A percentile compares a stretch with the other conserved stretches of the same genome.
Evolutionary conservation across 2,329 filamentous ascomycete species (phyloP).

Genomic region (Botryotinia globosa): DNA sequence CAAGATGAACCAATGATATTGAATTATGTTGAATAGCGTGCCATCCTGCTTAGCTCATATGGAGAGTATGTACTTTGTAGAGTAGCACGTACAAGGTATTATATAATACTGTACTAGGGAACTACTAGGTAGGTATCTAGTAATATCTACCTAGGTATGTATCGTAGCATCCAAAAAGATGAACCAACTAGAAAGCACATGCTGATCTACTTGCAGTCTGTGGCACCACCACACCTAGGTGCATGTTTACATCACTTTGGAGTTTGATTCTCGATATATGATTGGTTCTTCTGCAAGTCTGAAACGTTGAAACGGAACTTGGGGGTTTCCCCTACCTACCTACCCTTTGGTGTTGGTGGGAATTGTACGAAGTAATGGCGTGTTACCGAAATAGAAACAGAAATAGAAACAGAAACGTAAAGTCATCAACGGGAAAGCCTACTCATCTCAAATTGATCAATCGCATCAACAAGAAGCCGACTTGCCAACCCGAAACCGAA

Average conservation of each 20-base stretch:
- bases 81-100: not conserved
- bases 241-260: not conserved
- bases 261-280: not conserved
- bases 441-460: not conserved
- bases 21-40: not conserved
- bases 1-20: not conserved
- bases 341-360: not conserved
- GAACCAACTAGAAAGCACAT: not conserved
- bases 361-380: not conserved
- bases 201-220: not conserved
- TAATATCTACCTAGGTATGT: not conserved
- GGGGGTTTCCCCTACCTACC: no score
- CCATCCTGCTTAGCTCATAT: not conserved
- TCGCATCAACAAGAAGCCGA: not conserved
- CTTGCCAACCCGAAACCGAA: not conserved
- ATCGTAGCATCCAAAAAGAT: not conserved
- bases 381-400: slow-evolving; percentile 3
- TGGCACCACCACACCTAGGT: not conserved
- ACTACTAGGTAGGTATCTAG: no score
- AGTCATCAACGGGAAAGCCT: not conserved
- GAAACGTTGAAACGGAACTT: slow-evolving; percentile 12
- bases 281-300: slow-evolving; percentile 11
- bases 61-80: no score
- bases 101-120: not conserved
- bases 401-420: not conserved